Evolutionary conservation across 1,284 basidiomycete genomes (phyloP), one percentile per base, ranked within the genome.

Genomic region (Trametes pubescens): DNA sequence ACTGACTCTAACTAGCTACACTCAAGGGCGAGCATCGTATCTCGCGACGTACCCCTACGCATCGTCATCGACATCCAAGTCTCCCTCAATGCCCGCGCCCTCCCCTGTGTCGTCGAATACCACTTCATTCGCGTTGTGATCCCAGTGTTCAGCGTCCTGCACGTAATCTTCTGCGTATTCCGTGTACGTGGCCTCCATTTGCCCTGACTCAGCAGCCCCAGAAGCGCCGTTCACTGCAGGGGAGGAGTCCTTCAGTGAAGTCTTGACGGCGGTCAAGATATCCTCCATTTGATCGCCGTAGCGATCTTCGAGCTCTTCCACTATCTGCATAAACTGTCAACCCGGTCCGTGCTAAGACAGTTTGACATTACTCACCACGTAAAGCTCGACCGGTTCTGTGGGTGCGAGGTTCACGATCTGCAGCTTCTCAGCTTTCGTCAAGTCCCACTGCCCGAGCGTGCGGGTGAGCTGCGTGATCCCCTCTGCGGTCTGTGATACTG

Each of bases 351-450:
- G 7, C n/a, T 4, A 26, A 5, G 38, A 21, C 4, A 49, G 24
- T 37, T 44, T n/a, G 49, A 49, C 34, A 34, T 10, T 11, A 86
- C 93, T 62, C 70, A 96, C 95, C 52, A 95, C 91, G 71, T 98
- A 96, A 24, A 98, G 86, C 74, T 96, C 95, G 34, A 98, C 94
- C 0, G 90, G 80, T 54, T 88, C 85, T 5, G 84, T 88, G 0
- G 96, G 96, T 0, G 91, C 91, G 16, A 97, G 84, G 74, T 98
- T 98, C 52, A 95, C 89, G 38, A 97, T 85, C 74, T 97, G 95
- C 4, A 98, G 82, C 70, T 96, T 94, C 81, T 98, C 96, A 4
- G 91, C 88, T 72, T 96, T 97, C 0, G 95, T 96, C 65, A 98
- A 80, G 10, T 86, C 84, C 65, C 88, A 92, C 48, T 86, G 79